phyloP scores from a whole-genome alignment of 805 yeast genomes.

The Metschnikowia gruessii region DNA sequence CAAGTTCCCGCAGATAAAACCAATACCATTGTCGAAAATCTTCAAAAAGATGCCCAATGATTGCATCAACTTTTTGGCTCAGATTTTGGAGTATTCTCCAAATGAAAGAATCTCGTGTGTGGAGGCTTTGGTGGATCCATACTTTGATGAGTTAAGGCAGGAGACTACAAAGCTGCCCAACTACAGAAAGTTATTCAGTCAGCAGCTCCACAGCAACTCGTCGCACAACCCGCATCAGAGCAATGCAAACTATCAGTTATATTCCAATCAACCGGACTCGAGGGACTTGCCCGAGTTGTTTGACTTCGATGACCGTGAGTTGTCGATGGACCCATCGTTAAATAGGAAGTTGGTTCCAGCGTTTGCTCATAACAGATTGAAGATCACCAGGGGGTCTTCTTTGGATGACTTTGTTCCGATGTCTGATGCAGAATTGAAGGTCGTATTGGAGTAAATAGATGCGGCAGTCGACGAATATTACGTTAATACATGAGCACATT shows the following conservation, averaged over 20 bases:
- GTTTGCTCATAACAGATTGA: conserved; percentile 31
- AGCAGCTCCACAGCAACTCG: conserved; percentile 32
- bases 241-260: conserved; percentile 43
- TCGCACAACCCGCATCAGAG: conserved; percentile 29
- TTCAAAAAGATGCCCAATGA: conserved; percentile 55
- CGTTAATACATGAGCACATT: conserved; percentile 6
- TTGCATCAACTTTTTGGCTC: conserved; percentile 54
- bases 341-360: conserved; percentile 43
- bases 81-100: conserved; percentile 68
- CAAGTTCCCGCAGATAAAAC: conserved; percentile 84
- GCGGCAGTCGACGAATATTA: conserved; percentile 9
- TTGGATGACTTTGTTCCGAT: conserved; percentile 42
- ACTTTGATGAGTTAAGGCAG: conserved; percentile 53
- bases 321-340: conserved; percentile 43
- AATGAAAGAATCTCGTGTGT: conserved; percentile 57
- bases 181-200: conserved; percentile 42
- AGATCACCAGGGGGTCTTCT: conserved; percentile 22
- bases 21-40: conserved; percentile 67
- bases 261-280: conserved; percentile 39
- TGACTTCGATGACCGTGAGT: conserved; percentile 52
- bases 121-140: conserved; percentile 49
- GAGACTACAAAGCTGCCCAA: conserved; percentile 39
- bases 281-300: conserved; percentile 48
- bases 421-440: conserved; percentile 24
- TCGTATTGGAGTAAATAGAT: conserved; percentile 30